phyloP scores from a whole-genome alignment of 2,329 filamentous ascomycete genomes.

The Sclerotinia minor region DNA sequence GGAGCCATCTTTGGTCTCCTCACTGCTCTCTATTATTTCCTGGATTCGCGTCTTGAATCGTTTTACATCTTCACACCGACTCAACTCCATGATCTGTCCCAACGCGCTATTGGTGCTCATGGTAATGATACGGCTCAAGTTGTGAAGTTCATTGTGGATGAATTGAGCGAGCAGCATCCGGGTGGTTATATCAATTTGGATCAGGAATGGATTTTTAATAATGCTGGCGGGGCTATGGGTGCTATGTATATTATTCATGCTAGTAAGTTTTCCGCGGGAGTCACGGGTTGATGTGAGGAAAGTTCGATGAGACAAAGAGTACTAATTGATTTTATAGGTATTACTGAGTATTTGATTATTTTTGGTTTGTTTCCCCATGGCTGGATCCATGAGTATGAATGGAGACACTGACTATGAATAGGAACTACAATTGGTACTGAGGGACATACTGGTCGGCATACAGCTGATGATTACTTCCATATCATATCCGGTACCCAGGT shows the following conservation, averaged over 20 bases:
- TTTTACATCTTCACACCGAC: constrained; percentile 76
- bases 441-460: constrained; percentile 85
- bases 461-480: constrained; percentile 92
- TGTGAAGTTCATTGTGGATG: constrained; percentile 67
- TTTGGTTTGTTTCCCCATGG: constrained; percentile 54
- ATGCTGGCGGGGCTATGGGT: constrained; percentile 88
- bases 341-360: constrained; percentile 89
- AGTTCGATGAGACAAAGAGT: constrained; percentile 10
- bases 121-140: constrained; percentile 73
- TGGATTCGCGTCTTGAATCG: constrained; percentile 52
- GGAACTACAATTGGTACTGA: constrained; percentile 79
- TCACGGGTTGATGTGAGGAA: constrained; percentile 15
- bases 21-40: constrained; percentile 53
- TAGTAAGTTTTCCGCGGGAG: constrained; percentile 52
- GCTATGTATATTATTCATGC: constrained; percentile 89
- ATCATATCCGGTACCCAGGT: constrained; percentile 78
- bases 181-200: constrained; percentile 62
- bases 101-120: constrained; percentile 64
- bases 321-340: constrained; percentile 46
- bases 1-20: constrained; percentile 56
- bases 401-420: constrained; percentile 26
- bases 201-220: constrained; percentile 90
- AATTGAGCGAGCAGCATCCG: constrained; percentile 57
- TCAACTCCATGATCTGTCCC: constrained; percentile 67
- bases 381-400: neutral